These are phyloP conservation scores for Teunomyces lycoperdinae DNA, from an alignment of 805 yeast species.

Conservation along the genomic window DNA sequence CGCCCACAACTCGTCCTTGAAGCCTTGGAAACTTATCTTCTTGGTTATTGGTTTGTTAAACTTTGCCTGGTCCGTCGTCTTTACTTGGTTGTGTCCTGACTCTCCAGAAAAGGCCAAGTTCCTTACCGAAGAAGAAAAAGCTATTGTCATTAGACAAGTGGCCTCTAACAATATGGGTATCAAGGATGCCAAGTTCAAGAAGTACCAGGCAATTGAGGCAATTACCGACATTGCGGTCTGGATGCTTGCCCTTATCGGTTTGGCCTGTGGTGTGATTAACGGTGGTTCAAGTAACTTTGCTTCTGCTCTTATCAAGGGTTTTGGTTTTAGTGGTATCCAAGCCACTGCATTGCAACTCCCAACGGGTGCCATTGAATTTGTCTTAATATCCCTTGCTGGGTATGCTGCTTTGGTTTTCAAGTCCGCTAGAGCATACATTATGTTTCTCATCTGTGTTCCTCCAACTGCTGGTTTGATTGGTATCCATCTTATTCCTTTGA, in stretches of 20 bases:
- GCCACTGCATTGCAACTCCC: slow-evolving; percentile 56
- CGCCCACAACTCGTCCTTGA: slow-evolving; percentile 32
- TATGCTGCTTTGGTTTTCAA: slow-evolving; percentile 16
- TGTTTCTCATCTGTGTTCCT: slow-evolving; percentile 17
- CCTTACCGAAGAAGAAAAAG: slow-evolving; percentile 39
- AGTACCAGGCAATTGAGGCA: slow-evolving; percentile 40
- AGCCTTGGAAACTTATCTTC: slow-evolving; percentile 61
- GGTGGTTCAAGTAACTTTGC: slow-evolving; percentile 31
- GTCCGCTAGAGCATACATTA: slow-evolving; percentile 15
- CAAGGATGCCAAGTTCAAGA: slow-evolving; percentile 46
- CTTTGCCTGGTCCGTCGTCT: slow-evolving; percentile 44
- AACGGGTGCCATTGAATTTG: slow-evolving; percentile 46
- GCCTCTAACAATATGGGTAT: slow-evolving; percentile 51
- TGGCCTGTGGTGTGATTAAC: slow-evolving; percentile 30
- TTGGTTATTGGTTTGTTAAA: slow-evolving; percentile 55
- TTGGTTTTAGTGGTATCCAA: slow-evolving; percentile 45
- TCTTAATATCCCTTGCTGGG: slow-evolving; percentile 47
- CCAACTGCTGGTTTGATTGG: slow-evolving; percentile 26
- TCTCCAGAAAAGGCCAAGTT: slow-evolving; percentile 40
- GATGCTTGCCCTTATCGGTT: slow-evolving; percentile 19
- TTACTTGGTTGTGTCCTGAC: slow-evolving; percentile 48
- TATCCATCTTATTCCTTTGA: slow-evolving; percentile 15
- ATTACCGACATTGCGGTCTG: slow-evolving; percentile 18
- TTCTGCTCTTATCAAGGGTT: slow-evolving; percentile 46
- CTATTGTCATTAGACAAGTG: slow-evolving; percentile 41